These are phyloP conservation scores for Hypoxylon sp. DNA, from an alignment of 2,329 filamentous ascomycete genomes.

Conservation along the genomic window DNA sequence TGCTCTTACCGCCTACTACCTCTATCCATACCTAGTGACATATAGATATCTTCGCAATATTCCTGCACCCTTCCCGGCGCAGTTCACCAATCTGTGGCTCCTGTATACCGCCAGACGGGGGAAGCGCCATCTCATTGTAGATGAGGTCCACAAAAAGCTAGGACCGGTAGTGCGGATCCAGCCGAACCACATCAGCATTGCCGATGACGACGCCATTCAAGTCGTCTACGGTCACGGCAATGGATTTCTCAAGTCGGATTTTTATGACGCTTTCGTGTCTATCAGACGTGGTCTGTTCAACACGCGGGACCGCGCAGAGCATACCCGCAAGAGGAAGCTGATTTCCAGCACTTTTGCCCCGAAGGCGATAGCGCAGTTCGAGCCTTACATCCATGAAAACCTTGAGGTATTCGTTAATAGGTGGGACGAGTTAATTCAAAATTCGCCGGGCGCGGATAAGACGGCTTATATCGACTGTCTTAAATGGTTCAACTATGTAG, in stretches of 20 bases:
- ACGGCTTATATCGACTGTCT: constrained; percentile 79
- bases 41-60: constrained; percentile 66
- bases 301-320: constrained; percentile 84
- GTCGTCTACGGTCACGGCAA: constrained; percentile 85
- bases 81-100: constrained; percentile 86
- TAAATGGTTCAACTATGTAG: constrained; percentile 83
- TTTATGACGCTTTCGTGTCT: constrained; percentile 93
- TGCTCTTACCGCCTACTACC: constrained; percentile 67
- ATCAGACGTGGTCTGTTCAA: constrained; percentile 91
- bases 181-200: constrained; percentile 86
- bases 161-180: constrained; percentile 87
- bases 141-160: constrained; percentile 80
- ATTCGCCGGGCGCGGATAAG: constrained; percentile 62
- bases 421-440: constrained; percentile 75
- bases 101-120: constrained; percentile 76
- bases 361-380: constrained; percentile 86
- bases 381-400: constrained; percentile 89
- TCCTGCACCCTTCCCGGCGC: constrained; percentile 73
- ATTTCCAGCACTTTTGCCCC: constrained; percentile 88
- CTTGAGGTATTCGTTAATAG: constrained; percentile 80
- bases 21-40: constrained; percentile 73
- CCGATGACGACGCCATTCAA: constrained; percentile 83
- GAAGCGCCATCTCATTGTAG: constrained; percentile 74
- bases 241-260: constrained; percentile 83
- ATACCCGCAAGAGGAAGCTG: constrained; percentile 90